Conservation (phyloP, 2,329 filamentous ascomycete genomes). For the Colletotrichum euphorbiae region DNA sequence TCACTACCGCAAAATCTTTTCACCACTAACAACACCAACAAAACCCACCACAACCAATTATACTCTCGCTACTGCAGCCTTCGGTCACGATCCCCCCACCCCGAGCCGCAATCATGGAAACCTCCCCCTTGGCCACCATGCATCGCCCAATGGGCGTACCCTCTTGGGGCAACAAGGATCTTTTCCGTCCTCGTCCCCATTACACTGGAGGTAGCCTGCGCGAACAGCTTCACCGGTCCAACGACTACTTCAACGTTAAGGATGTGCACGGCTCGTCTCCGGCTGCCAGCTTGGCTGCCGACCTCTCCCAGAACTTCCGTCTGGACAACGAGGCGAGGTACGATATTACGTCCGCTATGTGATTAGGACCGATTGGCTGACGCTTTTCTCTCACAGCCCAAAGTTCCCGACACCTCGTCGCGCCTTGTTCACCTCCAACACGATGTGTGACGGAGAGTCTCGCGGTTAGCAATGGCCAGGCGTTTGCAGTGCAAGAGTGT, state of each 20-base stretch:
- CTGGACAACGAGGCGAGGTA: slow-evolving; percentile 89
- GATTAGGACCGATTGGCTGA: slow-evolving; percentile 36
- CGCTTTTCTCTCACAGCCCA: slow-evolving; percentile 66
- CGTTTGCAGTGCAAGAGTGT: slow-evolving; percentile 4
- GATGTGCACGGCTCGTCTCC: slow-evolving; percentile 87
- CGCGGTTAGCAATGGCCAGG: slow-evolving; percentile 65
- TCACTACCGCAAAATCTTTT: slow-evolving; percentile 11
- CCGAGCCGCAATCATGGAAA: slow-evolving; percentile 75
- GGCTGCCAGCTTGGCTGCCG: slow-evolving; percentile 88
- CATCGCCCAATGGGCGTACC: slow-evolving; percentile 74
- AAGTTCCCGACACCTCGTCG: slow-evolving; percentile 85
- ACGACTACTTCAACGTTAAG: slow-evolving; percentile 87
- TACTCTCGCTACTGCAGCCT: slow-evolving; percentile 21
- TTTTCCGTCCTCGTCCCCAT: slow-evolving; percentile 64
- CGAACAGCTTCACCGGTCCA: slow-evolving; percentile 73
- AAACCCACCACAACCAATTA: background rate
- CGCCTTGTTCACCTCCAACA: slow-evolving; percentile 82
- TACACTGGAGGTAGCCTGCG: slow-evolving; percentile 76
- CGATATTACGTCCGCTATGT: slow-evolving; percentile 49
- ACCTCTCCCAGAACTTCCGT: slow-evolving; percentile 96
- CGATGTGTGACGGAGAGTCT: slow-evolving; percentile 68
- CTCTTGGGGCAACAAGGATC: slow-evolving; percentile 68
- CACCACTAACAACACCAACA: slow-evolving; percentile 24
- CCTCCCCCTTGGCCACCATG: slow-evolving; percentile 93
- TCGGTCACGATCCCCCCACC: slow-evolving; percentile 3